Conservation (phyloP, 1,139 yeast genomes). For the Suhomyces bolitotheri region DNA sequence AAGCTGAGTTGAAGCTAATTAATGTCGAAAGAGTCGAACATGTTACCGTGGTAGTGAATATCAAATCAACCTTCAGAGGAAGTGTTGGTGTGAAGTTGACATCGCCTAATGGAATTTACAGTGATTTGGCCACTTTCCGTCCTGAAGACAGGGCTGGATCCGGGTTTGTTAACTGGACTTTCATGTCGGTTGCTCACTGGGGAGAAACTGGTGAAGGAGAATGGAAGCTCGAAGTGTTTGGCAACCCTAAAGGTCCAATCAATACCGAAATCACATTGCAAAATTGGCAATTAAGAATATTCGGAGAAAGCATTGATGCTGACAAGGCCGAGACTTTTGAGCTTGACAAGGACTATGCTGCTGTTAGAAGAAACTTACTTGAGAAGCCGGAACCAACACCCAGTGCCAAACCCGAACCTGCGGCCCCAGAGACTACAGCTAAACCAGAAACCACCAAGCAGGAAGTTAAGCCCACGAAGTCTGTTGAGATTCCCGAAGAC, state of each 20-base stretch:
- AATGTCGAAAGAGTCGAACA: conserved; percentile 82
- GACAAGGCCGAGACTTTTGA: conserved; percentile 53
- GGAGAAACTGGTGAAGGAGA: conserved; percentile 82
- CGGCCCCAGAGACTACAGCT: conserved; percentile 6
- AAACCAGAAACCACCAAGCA: conserved; percentile 1
- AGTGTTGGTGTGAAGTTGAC: conserved; percentile 60
- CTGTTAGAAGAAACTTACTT: conserved; percentile 34
- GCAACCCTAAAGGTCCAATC: conserved; percentile 21
- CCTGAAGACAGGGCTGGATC: conserved; percentile 51
- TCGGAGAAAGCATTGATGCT: conserved; percentile 76
- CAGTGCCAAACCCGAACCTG: conserved; percentile 5
- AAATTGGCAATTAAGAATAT: conserved; percentile 76
- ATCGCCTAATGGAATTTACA: conserved; percentile 75
- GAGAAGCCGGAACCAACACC: conserved; percentile 12
- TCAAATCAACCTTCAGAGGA: conserved; percentile 69
- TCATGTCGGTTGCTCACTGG: conserved; percentile 99
- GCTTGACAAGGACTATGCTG: conserved; percentile 43
- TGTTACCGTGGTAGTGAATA: conserved; percentile 76
- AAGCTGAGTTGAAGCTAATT: conserved; percentile 50
- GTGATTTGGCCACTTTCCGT: conserved; percentile 77
- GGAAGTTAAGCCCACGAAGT: not conserved
- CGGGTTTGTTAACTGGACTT: conserved; percentile 85
- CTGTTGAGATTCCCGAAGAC: conserved; percentile 6
- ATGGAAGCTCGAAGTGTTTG: conserved; percentile 71
- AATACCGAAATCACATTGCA: conserved; percentile 48